Conservation (phyloP, 768 basidiomycete genomes). For the Coprinellus aureogranulatus region DNA sequence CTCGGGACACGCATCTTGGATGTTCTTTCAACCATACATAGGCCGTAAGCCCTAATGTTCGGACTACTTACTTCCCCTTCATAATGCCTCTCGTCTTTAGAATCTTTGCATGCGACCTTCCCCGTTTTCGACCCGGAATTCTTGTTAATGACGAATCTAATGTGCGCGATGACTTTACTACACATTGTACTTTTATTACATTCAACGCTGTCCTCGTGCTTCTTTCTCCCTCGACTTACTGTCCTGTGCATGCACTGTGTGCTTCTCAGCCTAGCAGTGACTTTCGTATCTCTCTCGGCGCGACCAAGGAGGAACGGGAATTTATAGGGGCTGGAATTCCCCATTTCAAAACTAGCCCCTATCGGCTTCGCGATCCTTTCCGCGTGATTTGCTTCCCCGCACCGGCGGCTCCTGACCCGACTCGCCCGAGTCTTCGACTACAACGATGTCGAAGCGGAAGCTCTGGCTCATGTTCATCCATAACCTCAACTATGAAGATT, state of each 20-base stretch:
- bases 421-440: background rate
- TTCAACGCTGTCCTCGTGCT: background rate
- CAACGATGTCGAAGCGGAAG: background rate
- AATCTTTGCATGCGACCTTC: background rate
- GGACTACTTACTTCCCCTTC: background rate
- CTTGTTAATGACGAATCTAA: background rate
- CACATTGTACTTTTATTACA: background rate
- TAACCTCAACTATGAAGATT: conserved; percentile 40
- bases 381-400: conserved; percentile 1
- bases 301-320: too few species aligned
- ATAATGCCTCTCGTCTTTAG: background rate
- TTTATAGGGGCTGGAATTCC: too few species aligned
- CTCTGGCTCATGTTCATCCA: background rate
- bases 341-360: too few species aligned
- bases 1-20: too few species aligned
- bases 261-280: too few species aligned
- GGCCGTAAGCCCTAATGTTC: too few species aligned
- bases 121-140: too few species aligned
- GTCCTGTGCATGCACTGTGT: too few species aligned
- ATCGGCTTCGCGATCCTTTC: too few species aligned
- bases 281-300: too few species aligned
- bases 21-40: too few species aligned
- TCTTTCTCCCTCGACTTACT: background rate
- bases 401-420: background rate
- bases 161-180: background rate